Base-by-base conservation (phyloP, 2,329 filamentous ascomycete species). In the Diaporthe velutina region DNA sequence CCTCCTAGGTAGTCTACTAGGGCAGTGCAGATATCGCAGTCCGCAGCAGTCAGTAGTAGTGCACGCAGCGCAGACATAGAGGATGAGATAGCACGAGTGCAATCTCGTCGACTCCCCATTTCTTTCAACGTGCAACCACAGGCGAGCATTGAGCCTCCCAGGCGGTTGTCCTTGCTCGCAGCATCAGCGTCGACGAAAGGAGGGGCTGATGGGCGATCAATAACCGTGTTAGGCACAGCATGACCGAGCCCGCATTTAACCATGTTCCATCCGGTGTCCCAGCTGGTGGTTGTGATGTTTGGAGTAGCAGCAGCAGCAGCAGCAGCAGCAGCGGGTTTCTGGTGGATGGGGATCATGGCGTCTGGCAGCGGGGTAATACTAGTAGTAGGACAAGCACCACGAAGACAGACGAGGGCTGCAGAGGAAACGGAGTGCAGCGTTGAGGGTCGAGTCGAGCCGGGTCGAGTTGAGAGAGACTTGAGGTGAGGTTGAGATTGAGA, bases 161-260 rank as follows among this genome's bases (percentile, higher is more conserved):
- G 28, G 40, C 28, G 28, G 61, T n/a, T n/a, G 61, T 50, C 61
- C 30, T 50, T 64, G 35, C n/a, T 25, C 45, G 33, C 42, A 54
- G 12, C 42, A 19, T 50, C 42, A 54, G 12, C 42, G 25, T 50
- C 42, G 28, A n/a, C 42, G 28, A n/a, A 22, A 33, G 40, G 60
- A 48, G 40, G 45, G 45, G 45, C 45, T 19, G 64, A 52, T 52
- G 45, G 64, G 64, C 64, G 64, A 67, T 67, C 64, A 38, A 68
- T 68, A 33, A 38, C 45, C 48, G 45, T 54, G 64, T 68, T 52
- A 10, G 28, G 45, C 64, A 52, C 45, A 67, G 64, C 64, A 67
- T 67, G 64, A 67, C 30, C 8, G 64, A 67, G 64, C 64, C 45
- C 64, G 64, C 64, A 67, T 52, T 67, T 67, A 50, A 33, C 45